Base-by-base conservation (phyloP, 1,284 basidiomycete genomes). In the Peniophora sp. region DNA sequence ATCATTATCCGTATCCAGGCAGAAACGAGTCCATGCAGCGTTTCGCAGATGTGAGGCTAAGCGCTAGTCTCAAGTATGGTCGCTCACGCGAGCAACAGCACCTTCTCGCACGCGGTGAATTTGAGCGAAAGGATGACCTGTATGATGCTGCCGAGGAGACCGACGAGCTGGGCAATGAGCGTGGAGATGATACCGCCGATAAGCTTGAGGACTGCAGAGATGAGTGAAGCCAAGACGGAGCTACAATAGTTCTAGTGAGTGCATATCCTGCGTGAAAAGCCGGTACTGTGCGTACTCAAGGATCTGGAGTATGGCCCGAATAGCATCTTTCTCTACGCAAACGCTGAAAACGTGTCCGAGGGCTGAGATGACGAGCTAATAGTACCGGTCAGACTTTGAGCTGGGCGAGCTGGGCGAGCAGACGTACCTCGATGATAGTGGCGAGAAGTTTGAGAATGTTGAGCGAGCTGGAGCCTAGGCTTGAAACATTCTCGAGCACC, bases 41-140 rank as follows among this genome's bases (percentile, higher is more conserved):
- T n/a, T n/a, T n/a, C n/a, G n/a, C n/a, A n/a, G n/a, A n/a, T n/a
- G n/a, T n/a, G n/a, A n/a, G n/a, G n/a, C n/a, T n/a, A n/a, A n/a
- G n/a, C n/a, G n/a, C n/a, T n/a, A n/a, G 27, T 32, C 6, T 32
- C 27, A 32, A 32, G 27, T 32, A 32, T 32, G 27, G 27, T 12
- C 12, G 27, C 27, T 32, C 27, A 32, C 27, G 12, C 5, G 12
- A 32, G 5, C 27, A 32, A 32, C 27, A 32, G 12, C 27, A 32
- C 27, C 27, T 32, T 5, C 12, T 32, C 27, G 27, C 27, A 32
- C 27, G 27, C 27, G 27, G 47, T 47, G 35, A 59, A 36, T 47
- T 55, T 56, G 48, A 59, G 54, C n/a, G 41, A 11, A 44, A 55
- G 22, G 47, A 59, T 54, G 53, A 57, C 46, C 32, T 23, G 23